Percentiles rank a stretch among this genome's conserved stretches.
These are phyloP conservation scores for Sporopachydermia lactativora DNA, from an alignment of 805 yeast genomes.

Conservation along the genomic window DNA sequence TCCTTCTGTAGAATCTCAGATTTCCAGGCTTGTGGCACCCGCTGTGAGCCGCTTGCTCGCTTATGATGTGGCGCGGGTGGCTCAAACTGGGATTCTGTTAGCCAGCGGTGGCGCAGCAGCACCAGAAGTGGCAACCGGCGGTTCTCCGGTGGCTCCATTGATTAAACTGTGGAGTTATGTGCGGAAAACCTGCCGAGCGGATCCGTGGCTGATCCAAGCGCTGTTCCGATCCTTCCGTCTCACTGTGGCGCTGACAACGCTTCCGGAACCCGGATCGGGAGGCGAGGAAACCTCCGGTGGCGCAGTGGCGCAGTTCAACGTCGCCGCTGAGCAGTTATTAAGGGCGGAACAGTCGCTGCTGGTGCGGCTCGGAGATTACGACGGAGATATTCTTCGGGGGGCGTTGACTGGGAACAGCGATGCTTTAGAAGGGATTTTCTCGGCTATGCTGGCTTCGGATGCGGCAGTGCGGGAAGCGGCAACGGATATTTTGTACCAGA, in stretches of 20 bases:
- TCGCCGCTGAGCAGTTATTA: constrained; percentile 17
- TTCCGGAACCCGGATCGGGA: constrained; percentile 7
- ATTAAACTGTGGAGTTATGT: background rate
- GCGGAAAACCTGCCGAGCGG: constrained; percentile 2
- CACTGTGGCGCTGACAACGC: background rate
- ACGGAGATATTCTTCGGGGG: constrained; percentile 21
- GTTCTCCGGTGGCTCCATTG: constrained; percentile 12
- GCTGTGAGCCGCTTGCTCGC: background rate
- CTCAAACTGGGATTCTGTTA: constrained; percentile 5
- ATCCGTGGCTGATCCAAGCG: background rate
- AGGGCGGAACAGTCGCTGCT: constrained; percentile 21
- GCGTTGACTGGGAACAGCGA: constrained; percentile 25
- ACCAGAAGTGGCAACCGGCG: constrained; percentile 21
- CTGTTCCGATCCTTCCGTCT: background rate
- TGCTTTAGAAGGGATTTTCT: constrained; percentile 54
- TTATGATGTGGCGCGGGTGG: background rate
- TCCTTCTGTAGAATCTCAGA: no score
- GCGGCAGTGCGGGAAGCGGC: constrained; percentile 49
- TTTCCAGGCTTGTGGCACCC: no score
- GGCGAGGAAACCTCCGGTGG: constrained; percentile 10
- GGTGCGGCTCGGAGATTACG: constrained; percentile 26
- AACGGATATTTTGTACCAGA: constrained; percentile 56
- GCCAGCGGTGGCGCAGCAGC: constrained; percentile 17
- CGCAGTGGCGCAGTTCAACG: constrained; percentile 14
- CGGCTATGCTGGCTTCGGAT: constrained; percentile 55